Evolutionary conservation across 208 protist genomes (phyloP).

Genomic region (Crithidia acanthocephali): DNA sequence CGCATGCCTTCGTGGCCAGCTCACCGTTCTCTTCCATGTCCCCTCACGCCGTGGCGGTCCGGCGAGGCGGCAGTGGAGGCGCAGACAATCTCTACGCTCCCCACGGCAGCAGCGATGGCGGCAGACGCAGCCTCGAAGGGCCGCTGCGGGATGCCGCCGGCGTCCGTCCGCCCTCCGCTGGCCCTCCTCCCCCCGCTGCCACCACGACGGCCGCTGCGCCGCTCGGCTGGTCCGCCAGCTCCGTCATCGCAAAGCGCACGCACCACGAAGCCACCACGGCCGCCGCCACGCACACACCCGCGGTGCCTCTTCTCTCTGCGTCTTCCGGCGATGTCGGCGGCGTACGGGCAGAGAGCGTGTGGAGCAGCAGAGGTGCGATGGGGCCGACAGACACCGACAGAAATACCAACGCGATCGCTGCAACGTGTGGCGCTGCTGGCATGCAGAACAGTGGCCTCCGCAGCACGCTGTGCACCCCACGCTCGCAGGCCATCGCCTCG

Average conservation of each 20-base stretch:
- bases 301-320: neutral
- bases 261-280: slow-evolving; percentile 16
- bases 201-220: slow-evolving; percentile 22
- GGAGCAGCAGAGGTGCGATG: too few relatives aligned
- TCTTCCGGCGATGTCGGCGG: neutral
- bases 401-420: too few relatives aligned
- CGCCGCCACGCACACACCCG: neutral
- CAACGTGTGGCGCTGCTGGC: too few relatives aligned
- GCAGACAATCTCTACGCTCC: neutral
- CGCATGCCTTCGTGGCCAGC: neutral
- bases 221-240: slow-evolving; percentile 66
- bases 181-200: neutral
- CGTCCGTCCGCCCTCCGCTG: neutral
- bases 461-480: neutral
- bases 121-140: neutral
- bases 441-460: too few relatives aligned
- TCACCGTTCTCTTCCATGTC: neutral
- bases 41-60: neutral
- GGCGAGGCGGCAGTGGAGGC: too few relatives aligned
- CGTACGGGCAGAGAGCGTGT: too few relatives aligned
- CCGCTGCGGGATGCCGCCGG: neutral
- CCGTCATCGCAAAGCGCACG: slow-evolving; percentile 43
- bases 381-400: too few relatives aligned
- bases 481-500: slow-evolving; percentile 21
- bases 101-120: neutral